Conservation (phyloP, 441 rosid genomes). For the Populus hybrid region DNA sequence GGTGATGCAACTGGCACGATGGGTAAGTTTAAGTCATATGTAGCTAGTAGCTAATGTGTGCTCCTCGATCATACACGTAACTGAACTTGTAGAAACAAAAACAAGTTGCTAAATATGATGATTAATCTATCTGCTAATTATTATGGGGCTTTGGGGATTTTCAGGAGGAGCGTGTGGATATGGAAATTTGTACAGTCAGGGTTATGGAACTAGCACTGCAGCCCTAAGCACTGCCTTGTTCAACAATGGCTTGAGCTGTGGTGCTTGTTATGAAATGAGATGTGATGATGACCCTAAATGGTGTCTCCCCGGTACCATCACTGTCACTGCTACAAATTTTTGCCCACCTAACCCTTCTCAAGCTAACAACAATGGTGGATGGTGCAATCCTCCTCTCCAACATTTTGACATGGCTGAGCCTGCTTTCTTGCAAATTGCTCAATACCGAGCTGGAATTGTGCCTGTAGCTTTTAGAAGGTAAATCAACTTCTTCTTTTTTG, state of each 20-base stretch:
- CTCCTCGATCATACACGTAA: not conserved
- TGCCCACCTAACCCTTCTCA: slow-evolving; percentile 40
- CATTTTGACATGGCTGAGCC: slow-evolving; percentile 49
- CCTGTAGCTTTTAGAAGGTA: slow-evolving; percentile 39
- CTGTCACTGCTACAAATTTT: slow-evolving; percentile 42
- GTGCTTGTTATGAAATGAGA: slow-evolving; percentile 37
- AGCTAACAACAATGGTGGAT: slow-evolving; percentile 39
- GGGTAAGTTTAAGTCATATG: slow-evolving; percentile 26
- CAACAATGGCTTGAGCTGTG: slow-evolving; percentile 41
- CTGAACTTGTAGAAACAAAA: not conserved
- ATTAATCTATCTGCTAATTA: not conserved
- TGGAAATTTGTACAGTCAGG: slow-evolving; percentile 38
- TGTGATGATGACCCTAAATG: slow-evolving; percentile 37
- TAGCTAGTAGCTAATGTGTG: not conserved
- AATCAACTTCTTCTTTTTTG: too few relatives aligned
- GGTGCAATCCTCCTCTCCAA: slow-evolving; percentile 52
- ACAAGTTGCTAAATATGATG: not conserved
- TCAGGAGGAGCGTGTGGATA: slow-evolving; percentile 46
- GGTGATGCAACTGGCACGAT: slow-evolving; percentile 56
- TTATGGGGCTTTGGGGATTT: not conserved
- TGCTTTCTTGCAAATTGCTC: slow-evolving; percentile 43
- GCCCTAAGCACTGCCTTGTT: slow-evolving; percentile 46
- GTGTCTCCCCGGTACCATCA: slow-evolving; percentile 36
- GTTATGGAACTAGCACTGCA: slow-evolving; percentile 43
- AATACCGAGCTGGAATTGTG: slow-evolving; percentile 45